A percentile compares a stretch with the other conserved stretches of the same genome.
phyloP scores from a whole-genome alignment of 768 basidiomycete species.

The Psilocybe azurescens region DNA sequence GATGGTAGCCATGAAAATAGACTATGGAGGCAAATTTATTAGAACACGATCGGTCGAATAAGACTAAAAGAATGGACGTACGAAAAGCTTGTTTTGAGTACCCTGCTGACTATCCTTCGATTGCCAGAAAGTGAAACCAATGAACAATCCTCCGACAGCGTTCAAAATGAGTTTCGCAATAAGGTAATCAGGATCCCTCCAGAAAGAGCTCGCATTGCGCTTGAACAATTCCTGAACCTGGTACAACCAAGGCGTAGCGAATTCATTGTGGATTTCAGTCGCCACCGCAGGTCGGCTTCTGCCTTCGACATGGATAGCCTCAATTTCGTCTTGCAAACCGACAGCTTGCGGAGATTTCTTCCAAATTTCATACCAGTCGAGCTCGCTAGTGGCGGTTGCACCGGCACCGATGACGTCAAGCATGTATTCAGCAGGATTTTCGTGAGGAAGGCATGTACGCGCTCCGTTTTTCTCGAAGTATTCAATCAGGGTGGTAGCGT shows the following conservation, averaged over 20 bases:
- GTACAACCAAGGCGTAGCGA: constrained; percentile 55
- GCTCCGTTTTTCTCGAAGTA: constrained; percentile 82
- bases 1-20: constrained; percentile 59
- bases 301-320: constrained; percentile 54
- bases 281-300: constrained; percentile 39
- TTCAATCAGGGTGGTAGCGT: constrained; percentile 61
- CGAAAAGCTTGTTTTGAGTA: constrained; percentile 68
- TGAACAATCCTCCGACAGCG: constrained; percentile 55
- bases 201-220: constrained; percentile 52
- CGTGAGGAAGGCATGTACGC: constrained; percentile 57
- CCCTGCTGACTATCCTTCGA: constrained; percentile 55
- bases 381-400: constrained; percentile 53
- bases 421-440: constrained; percentile 76
- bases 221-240: constrained; percentile 48
- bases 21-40: constrained; percentile 27
- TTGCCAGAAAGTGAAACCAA: constrained; percentile 66
- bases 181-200: constrained; percentile 61
- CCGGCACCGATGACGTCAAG: constrained; percentile 82
- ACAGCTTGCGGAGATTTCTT: constrained; percentile 47
- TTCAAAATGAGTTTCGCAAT: constrained; percentile 61
- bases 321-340: constrained; percentile 40
- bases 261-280: constrained; percentile 42
- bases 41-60: background rate
- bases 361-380: constrained; percentile 66
- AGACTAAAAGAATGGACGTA: constrained; percentile 33